A percentile compares a stretch with the other conserved stretches of the same genome.
Conservation (phyloP, 139 green algal genomes). For the Chlamydomonas sphaeroides region DNA sequence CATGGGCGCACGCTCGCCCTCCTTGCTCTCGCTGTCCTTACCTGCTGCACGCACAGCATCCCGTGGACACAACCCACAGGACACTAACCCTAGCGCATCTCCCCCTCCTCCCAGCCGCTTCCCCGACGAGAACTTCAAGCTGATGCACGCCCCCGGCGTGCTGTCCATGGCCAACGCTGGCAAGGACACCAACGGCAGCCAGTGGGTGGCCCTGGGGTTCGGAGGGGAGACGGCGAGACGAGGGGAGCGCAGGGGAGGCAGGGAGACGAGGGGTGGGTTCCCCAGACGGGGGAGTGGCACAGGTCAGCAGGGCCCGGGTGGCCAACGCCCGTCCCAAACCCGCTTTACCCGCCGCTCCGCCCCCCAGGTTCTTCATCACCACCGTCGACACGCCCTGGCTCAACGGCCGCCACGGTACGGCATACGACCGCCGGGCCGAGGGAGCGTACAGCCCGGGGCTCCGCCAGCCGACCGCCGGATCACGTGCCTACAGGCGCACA, state of each 20-base stretch:
- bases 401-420: conserved; percentile 59
- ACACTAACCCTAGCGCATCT: neutral
- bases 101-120: conserved; percentile 10
- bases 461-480: neutral
- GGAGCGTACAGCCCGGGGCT: no score
- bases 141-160: conserved; percentile 61
- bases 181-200: conserved; percentile 67
- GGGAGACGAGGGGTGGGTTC: neutral
- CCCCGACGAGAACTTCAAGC: conserved; percentile 51
- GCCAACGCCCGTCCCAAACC: no score
- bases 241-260: neutral
- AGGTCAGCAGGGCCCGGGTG: no score
- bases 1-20: neutral
- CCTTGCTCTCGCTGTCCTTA: neutral
- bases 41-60: neutral
- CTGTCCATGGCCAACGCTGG: conserved; percentile 91
- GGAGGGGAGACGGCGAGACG: neutral
- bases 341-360: no score
- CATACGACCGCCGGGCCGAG: neutral
- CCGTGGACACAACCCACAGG: neutral
- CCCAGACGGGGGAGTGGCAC: neutral
- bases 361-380: conserved; percentile 89
- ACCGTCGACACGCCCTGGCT: conserved; percentile 65
- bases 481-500: no score
- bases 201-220: no score